phyloP scores from a whole-genome alignment of 169 alveolate genomes.

The Pseudocohnilembus persalinus region DNA sequence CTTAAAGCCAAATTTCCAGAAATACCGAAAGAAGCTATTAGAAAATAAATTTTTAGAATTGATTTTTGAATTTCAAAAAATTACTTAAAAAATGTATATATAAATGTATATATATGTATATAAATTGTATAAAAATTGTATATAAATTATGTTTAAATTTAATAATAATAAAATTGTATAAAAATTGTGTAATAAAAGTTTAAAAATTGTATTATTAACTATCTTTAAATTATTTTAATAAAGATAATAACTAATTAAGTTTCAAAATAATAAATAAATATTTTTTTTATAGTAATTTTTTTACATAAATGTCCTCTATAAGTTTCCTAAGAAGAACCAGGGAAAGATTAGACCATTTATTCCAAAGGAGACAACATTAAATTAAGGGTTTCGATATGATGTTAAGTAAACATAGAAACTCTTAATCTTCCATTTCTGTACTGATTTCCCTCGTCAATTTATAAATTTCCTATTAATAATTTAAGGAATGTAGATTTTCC shows the following conservation, averaged over 20 bases:
- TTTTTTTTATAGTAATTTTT: too few species aligned
- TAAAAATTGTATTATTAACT: too few species aligned
- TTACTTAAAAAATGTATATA: too few species aligned
- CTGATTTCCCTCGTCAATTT: slow-evolving; percentile 89
- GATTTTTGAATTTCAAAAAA: too few species aligned
- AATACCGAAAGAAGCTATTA: slow-evolving; percentile 89
- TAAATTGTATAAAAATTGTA: too few species aligned
- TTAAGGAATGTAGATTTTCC: slow-evolving; percentile 96
- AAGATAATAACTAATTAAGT: too few species aligned
- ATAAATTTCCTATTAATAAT: slow-evolving; percentile 88
- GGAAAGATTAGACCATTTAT: slow-evolving; percentile 64
- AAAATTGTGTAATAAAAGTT: too few species aligned
- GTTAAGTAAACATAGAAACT: slow-evolving; percentile 94
- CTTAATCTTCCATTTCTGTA: slow-evolving; percentile 92
- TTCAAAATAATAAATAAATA: too few species aligned
- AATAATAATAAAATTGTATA: too few species aligned
- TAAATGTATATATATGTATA: too few species aligned
- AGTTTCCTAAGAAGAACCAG: slow-evolving; percentile 40
- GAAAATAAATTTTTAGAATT: background rate
- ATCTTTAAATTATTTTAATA: too few species aligned
- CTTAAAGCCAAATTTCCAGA: slow-evolving; percentile 94
- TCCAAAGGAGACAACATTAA: slow-evolving; percentile 95
- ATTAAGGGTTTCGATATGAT: slow-evolving; percentile 95
- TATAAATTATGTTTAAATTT: too few species aligned
- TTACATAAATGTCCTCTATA: slow-evolving; percentile 85